Evolutionary conservation across 2,329 filamentous ascomycete genomes (phyloP).

Genomic region (Emericellopsis cladophorae): DNA sequence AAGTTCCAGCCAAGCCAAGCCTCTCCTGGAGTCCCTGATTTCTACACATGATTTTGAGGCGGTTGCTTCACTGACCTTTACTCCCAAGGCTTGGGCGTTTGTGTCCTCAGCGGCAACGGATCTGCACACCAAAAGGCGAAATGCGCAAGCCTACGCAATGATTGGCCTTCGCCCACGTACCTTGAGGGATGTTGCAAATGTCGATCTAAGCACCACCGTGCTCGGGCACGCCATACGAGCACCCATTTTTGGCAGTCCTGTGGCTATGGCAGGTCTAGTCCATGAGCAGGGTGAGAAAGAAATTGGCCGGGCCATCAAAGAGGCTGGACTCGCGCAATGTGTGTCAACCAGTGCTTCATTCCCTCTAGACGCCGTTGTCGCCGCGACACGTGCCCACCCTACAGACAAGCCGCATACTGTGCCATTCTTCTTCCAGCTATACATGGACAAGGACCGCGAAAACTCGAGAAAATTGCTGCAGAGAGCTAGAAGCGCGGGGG

Average conservation of each 20-base stretch:
- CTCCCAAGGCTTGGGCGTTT: constrained; percentile 57
- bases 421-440: constrained; percentile 48
- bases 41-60: constrained; percentile 42
- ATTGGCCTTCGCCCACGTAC: constrained; percentile 49
- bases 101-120: constrained; percentile 54
- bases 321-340: constrained; percentile 41
- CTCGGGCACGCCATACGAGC: constrained; percentile 37
- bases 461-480: constrained; percentile 37
- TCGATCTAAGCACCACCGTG: constrained; percentile 38
- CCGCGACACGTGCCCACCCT: constrained; percentile 3
- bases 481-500: constrained; percentile 24
- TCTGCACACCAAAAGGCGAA: constrained; percentile 41
- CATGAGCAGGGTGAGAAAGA: constrained; percentile 52
- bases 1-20: background rate
- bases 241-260: constrained; percentile 52
- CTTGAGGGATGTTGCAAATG: constrained; percentile 38
- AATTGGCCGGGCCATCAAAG: constrained; percentile 37
- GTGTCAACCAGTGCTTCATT: constrained; percentile 51
- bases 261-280: constrained; percentile 50
- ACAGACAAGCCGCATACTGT: background rate
- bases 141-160: constrained; percentile 37
- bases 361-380: constrained; percentile 38
- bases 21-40: constrained; percentile 9
- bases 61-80: constrained; percentile 40
- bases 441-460: constrained; percentile 42